Percentiles rank a stretch among this genome's conserved stretches.
These are phyloP conservation scores for Aureobasidium lini DNA, from an alignment of 2,329 filamentous ascomycete genomes.

Conservation along the genomic window DNA sequence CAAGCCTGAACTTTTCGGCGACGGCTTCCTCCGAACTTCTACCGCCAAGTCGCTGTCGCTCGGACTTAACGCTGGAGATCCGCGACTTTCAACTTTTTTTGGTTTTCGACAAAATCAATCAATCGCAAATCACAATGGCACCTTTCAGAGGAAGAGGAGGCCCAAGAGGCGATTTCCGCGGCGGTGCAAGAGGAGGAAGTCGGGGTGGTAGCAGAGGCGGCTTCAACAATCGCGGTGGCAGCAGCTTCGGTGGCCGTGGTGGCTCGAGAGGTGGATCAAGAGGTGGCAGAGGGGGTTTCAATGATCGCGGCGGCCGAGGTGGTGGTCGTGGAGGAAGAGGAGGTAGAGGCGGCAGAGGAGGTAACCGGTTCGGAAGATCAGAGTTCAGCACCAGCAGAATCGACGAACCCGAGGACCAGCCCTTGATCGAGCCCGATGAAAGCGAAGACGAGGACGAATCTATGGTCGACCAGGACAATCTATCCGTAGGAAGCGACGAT, in stretches of 20 bases:
- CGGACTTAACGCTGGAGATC: background rate
- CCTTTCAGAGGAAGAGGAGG: slow-evolving; percentile 14
- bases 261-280: slow-evolving; percentile 19
- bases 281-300: slow-evolving; percentile 17
- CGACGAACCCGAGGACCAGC: slow-evolving; percentile 25
- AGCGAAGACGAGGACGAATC: slow-evolving; percentile 20
- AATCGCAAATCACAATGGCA: slow-evolving; percentile 8
- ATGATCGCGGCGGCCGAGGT: slow-evolving; percentile 25
- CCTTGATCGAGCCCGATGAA: slow-evolving; percentile 19
- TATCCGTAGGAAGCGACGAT: slow-evolving; percentile 24
- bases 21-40: slow-evolving; percentile 7
- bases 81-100: background rate
- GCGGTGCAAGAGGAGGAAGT: background rate
- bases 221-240: slow-evolving; percentile 19
- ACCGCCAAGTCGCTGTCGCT: background rate
- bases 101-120: background rate
- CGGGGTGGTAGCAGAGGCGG: background rate
- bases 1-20: slow-evolving; percentile 6
- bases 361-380: slow-evolving; percentile 18
- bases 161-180: background rate
- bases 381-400: slow-evolving; percentile 17
- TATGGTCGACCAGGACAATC: slow-evolving; percentile 21
- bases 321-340: slow-evolving; percentile 19
- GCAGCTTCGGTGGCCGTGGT: slow-evolving; percentile 25
- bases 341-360: slow-evolving; percentile 18